Evolutionary conservation across 257 asterid species (phyloP), one percentile per base, ranked within the genome.

Genomic region (Solanum lignicaule): DNA sequence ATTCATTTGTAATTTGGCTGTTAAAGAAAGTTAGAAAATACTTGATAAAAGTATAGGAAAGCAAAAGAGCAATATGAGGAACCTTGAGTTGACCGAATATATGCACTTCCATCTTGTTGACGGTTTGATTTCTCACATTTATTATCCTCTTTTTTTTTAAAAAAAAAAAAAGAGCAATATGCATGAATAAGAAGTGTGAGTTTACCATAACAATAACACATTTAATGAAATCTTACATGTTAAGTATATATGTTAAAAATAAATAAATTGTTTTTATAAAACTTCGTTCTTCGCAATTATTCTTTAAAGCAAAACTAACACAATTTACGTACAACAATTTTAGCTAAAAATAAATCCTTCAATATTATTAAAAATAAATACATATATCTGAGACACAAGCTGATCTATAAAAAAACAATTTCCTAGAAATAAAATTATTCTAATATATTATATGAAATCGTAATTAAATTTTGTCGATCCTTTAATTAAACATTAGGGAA

Each of bases 131-230:
- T 0, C 0, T 4, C 16, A n/a, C 9, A 10, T 60, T 60, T 1
- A 0, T 60, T 5, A 15, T 48, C 0, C 0, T 48, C 7, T 48
- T 15, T 4, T 5, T 48, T 15, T 48, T 15, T 2, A 0, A 0
- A 52, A 29, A 29, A 2, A 6, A 52, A 0, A 52, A 52, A 23
- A 23, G 12, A 4, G 6, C 15, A 60, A 62, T 62, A 62, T 23
- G 14, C 1, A 62, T 60, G 69, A 23, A 60, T 2, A 23, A 2
- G 2, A 23, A 62, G 71, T 62, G 31, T 21, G 25, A 62, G 31
- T 62, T 62, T 62, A 5, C 1, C 6, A 10, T 23, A 62, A 23
- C 7, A 62, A 55, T 5, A 16, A 48, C 21, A 48, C 3, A 48
- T 48, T 16, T 5, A 14, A 16, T 48, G 21, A 48, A 48, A 48